Base-by-base conservation (phyloP, 2,329 filamentous ascomycete species). In the Penicillium palitans region DNA sequence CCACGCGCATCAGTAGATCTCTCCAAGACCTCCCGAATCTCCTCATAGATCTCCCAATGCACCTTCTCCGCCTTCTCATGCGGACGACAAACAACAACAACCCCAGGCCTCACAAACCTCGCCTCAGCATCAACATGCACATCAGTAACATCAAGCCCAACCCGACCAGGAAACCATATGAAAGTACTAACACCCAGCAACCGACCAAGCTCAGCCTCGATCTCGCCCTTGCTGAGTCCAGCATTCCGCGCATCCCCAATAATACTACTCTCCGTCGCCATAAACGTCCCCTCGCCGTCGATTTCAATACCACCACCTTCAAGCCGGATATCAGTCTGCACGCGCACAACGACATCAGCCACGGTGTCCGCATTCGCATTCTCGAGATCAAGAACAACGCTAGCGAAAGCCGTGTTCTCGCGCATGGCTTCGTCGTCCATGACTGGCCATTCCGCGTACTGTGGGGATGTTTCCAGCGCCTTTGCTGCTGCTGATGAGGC, bases 231-330 rank as follows among this genome's bases (percentile, higher is more conserved):
- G 1, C 60, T 60, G 3, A 72, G 19, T 1, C 68, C 70, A 0
- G 62, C 61, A 46, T 74, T 75, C 10, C 72, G 65, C 31, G 70
- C 66, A 19, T 67, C 55, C 15, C 69, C 71, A 7, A 70, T 39
- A 47, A 75, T 71, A 29, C 68, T 72, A 54, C 71, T 74, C 55
- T 72, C 71, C 17, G 68, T 68, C 9, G 63, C 72, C 39, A 74
- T 63, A 4, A 74, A 66, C 2, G 72, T 74, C n/a, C 72, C 72
- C 25, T 74, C 66, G 0, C 72, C 72, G 13, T 75, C 72, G 29
- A 72, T 58, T 42, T 72, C 72, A n/a, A 75, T 62, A 1, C 68
- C 72, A 0, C 72, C 72, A 0, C 72, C 72, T 54, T 75, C 72
- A 0, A 70, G 50, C 4, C 65, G 55, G 8, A 74, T 48, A 12